These are phyloP conservation scores for Xerocomus amazonicus DNA, from an alignment of 1,284 basidiomycete genomes.

Conservation along the genomic window DNA sequence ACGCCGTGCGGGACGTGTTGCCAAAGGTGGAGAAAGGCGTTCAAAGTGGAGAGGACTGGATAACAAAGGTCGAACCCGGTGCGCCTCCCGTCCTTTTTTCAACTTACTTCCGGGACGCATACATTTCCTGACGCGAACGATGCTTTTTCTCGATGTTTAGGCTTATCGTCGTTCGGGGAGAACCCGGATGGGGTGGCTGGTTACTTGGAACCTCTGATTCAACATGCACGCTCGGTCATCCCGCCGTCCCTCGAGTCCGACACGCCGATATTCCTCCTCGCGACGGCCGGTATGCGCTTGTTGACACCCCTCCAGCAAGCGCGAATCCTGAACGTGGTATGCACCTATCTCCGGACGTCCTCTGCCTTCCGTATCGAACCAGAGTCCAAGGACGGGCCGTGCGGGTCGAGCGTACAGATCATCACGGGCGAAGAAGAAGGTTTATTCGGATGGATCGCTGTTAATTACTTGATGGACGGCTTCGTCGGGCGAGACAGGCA, in stretches of 20 bases:
- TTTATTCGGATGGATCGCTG: conserved; percentile 97
- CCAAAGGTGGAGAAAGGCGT: conserved; percentile 93
- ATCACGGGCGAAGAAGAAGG: conserved; percentile 99
- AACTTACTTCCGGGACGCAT: not conserved
- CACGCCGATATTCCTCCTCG: conserved; percentile 92
- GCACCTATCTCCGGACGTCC: conserved; percentile 69
- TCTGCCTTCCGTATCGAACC: conserved; percentile 75
- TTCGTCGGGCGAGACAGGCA: conserved; percentile 63
- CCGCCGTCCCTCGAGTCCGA: conserved; percentile 79
- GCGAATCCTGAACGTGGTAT: conserved; percentile 72
- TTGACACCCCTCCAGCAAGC: conserved; percentile 69
- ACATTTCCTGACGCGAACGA: not conserved
- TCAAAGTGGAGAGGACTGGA: conserved; percentile 78
- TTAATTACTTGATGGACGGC: conserved; percentile 99
- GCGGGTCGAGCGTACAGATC: conserved; percentile 87
- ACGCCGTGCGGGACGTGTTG: conserved; percentile 47
- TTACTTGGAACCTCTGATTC: conserved; percentile 82
- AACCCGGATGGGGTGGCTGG: conserved; percentile 65
- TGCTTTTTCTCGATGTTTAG: conserved; percentile 39
- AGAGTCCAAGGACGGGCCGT: conserved; percentile 65
- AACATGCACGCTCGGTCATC: conserved; percentile 80
- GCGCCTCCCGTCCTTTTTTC: conserved; percentile 29
- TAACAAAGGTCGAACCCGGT: conserved; percentile 93
- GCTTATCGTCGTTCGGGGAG: conserved; percentile 81
- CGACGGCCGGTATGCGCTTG: conserved; percentile 97